Conservation (phyloP, 768 basidiomycete genomes). For the Vararia minispora region DNA sequence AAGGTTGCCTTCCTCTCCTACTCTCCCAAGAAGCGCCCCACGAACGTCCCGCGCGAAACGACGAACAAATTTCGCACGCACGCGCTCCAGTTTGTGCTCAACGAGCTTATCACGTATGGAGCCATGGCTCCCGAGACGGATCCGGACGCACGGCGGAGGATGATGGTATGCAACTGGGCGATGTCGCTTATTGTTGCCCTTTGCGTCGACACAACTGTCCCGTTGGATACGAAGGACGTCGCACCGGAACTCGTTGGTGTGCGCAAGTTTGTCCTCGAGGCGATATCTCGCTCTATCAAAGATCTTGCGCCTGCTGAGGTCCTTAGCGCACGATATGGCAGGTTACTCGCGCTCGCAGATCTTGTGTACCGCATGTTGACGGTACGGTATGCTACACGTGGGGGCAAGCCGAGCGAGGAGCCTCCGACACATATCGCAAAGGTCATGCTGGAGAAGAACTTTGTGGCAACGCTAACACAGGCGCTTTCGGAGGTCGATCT, state of each 20-base stretch:
- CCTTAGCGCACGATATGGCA: constrained; percentile 70
- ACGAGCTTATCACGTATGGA: constrained; percentile 72
- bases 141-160: constrained; percentile 40
- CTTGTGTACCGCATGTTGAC: constrained; percentile 82
- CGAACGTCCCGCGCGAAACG: constrained; percentile 54
- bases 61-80: constrained; percentile 46
- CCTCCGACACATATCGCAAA: constrained; percentile 89
- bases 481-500: constrained; percentile 89
- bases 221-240: constrained; percentile 63
- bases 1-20: constrained; percentile 82
- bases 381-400: constrained; percentile 50
- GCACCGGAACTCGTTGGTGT: constrained; percentile 73
- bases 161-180: constrained; percentile 71
- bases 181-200: constrained; percentile 86
- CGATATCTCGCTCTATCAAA: constrained; percentile 77
- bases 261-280: constrained; percentile 88
- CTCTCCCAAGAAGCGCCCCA: constrained; percentile 48
- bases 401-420: constrained; percentile 50
- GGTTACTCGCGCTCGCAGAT: constrained; percentile 77
- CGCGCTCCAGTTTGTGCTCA: constrained; percentile 72
- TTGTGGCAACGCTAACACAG: constrained; percentile 78
- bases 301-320: constrained; percentile 52
- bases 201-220: constrained; percentile 73
- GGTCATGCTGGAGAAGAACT: constrained; percentile 97
- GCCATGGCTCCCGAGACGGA: constrained; percentile 55